Evolutionary conservation across 2,329 filamentous ascomycete genomes (phyloP), one percentile per base, ranked within the genome.

Genomic region (Fusarium protoensiforme): DNA sequence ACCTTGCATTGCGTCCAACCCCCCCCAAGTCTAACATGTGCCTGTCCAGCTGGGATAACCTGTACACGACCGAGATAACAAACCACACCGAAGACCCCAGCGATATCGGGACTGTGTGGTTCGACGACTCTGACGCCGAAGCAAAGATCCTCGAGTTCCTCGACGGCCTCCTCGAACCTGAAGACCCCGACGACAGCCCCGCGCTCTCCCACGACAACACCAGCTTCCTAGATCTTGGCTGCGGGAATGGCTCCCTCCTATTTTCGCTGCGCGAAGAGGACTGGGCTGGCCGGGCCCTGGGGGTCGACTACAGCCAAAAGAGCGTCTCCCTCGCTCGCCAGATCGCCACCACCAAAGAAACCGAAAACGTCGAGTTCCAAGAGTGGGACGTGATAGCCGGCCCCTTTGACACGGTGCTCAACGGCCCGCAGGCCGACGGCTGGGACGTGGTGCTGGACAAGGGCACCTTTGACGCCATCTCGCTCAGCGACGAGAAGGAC

Each of bases 371-470:
- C 51, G 79, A 83, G 51, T 89, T 90, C 68, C 72, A 72, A 14
- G 83, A 88, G 59, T 94, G 92, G 91, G 91, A 93, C 79, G 86
- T 93, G 61, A 83, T 95, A 5, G 78, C 79, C 11, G 84, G 84
- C 1, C 67, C 82, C 4, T 78, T 83, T 36, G 68, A 73, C 0
- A 76, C 80, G 0, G 84, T 88, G 3, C 76, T 81, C 27, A 68
- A 65, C 20, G 76, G 77, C 11, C 24, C 66, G 3, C 75, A 81
- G 35, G 76, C 76, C 1, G 80, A 81, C 0, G 93, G 93, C 1
- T 98, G 95, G 85, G 95, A 98, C 82, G 90, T 98, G 0, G 92
- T 98, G 0, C 88, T 98, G n/a, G 96, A 99, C 83, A 99, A 99
- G 84, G 96, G 96, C 51, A 99, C 96, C 1, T 99, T 98, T 81